These are phyloP conservation scores for barley (Hordeum vulgare) DNA, from an alignment of 176 grass and related monocot species.

Conservation along the genomic window DNA sequence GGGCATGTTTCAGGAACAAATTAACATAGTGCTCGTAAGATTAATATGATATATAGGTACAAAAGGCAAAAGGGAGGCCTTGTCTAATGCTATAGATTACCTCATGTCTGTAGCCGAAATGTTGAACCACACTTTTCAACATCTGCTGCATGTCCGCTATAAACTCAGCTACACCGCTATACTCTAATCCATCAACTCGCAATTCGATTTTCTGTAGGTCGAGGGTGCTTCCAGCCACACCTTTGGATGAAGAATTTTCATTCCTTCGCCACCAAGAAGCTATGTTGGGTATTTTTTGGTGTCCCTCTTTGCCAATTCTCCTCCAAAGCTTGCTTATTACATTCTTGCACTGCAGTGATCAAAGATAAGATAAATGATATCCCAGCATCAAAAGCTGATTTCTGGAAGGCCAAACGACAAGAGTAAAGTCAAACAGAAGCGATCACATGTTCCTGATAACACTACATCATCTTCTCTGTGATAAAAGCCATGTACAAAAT, in stretches of 20 bases:
- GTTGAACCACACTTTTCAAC: conserved; percentile 82
- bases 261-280: conserved; percentile 90
- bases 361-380: background rate
- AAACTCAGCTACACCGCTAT: conserved; percentile 62
- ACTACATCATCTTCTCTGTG: background rate
- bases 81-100: conserved; percentile 21
- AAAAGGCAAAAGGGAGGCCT: background rate
- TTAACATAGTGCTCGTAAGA: background rate
- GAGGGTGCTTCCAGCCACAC: conserved; percentile 41
- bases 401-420: background rate
- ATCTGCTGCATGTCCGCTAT: conserved; percentile 87
- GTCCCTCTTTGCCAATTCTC: conserved; percentile 86
- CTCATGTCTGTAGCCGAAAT: conserved; percentile 68
- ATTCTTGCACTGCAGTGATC: conserved; percentile 86
- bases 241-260: conserved; percentile 61
- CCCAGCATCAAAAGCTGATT: background rate
- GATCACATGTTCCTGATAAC: background rate
- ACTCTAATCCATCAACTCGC: conserved; percentile 82
- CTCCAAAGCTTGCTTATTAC: conserved; percentile 98
- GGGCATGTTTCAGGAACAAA: background rate
- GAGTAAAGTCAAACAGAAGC: background rate
- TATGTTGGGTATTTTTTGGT: conserved; percentile 80
- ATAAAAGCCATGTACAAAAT: conserved; percentile 3
- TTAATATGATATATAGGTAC: background rate
- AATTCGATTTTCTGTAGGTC: conserved; percentile 85